Base-by-base conservation (phyloP, 2,329 filamentous ascomycete species). In the Pseudopithomyces chartarum region DNA sequence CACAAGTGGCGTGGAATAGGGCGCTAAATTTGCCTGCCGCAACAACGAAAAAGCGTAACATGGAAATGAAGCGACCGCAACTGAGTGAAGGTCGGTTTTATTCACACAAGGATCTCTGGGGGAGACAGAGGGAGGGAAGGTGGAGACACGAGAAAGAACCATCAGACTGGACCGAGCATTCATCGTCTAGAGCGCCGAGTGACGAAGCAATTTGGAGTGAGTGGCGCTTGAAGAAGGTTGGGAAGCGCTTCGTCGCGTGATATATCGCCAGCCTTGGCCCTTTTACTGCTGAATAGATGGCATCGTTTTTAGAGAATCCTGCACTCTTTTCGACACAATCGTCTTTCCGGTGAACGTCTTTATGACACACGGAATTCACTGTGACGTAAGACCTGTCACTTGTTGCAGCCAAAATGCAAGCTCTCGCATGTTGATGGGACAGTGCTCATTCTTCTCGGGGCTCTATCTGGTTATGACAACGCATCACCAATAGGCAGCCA, bases 11-110 rank as follows among this genome's bases (percentile, higher is more conserved):
- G 2, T 76, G 73, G 73, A 63, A 61, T 32, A 61, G 68, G 20
- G 63, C 65, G 12, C 61, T 75, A 32, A 76, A 75, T 34, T 49
- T 74, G 3, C 72, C 73, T 0, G 69, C 69, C 12, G 58, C 52
- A 4, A 26, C 47, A 23, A 36, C 20, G 15, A 55, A 45, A 3
- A 51, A 42, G 42, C 6, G 34, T 22, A 39, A 32, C 33, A 22
- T 29, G 36, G 15, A 56, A 26, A 43, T 48, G 53, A 33, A 44
- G 34, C 60, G 58, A 12, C 58, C 59, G 13, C 49, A 51, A n/a
- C n/a, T 51, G 38, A 17, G 57, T 57, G 1, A 53, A 58, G 32
- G 66, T 62, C 2, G 53, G 33, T 60, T 60, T 10, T 71, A 69
- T 22, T 66, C 66, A n/a, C 69, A 72, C 17, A 55, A 66, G n/a